phyloP scores from a whole-genome alignment of 768 basidiomycete species.

The Lanmaoa pseudosensibilis region DNA sequence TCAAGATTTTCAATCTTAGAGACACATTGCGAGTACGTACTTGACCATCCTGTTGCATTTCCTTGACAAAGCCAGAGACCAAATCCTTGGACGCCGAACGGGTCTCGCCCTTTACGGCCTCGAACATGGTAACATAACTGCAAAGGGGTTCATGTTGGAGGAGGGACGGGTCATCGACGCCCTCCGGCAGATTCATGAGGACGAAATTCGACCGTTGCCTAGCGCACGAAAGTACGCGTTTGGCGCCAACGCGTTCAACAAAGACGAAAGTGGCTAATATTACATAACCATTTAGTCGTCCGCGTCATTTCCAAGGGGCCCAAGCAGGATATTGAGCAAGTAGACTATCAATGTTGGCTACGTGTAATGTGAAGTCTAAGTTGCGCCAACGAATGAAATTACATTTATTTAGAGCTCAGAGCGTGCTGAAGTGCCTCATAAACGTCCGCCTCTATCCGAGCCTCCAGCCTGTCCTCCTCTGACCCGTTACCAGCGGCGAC shows the following conservation, averaged over 20 bases:
- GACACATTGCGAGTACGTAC: constrained; percentile 14
- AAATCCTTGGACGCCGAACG: not conserved
- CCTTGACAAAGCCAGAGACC: constrained; percentile 9
- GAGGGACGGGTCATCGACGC: constrained; percentile 22
- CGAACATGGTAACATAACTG: not conserved
- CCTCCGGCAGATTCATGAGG: constrained; percentile 20
- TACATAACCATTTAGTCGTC: too few relatives aligned
- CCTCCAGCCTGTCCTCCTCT: constrained; percentile 92
- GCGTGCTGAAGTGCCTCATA: constrained; percentile 95
- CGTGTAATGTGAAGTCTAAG: constrained; percentile 14
- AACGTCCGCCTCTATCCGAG: constrained; percentile 91
- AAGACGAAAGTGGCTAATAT: not conserved
- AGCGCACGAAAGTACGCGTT: not conserved
- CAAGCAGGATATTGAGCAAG: not conserved
- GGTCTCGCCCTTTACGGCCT: not conserved
- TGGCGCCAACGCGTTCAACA: not conserved
- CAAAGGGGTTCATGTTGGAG: constrained; percentile 22
- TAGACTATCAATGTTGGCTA: not conserved
- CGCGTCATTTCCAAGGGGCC: not conserved
- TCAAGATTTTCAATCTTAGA: not conserved
- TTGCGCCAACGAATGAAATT: constrained; percentile 1
- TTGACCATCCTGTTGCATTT: constrained; percentile 6
- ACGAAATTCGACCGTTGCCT: not conserved
- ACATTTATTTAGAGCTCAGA: constrained; percentile 49
- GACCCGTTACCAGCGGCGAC: constrained; percentile 81